Evolutionary conservation across 495 filamentous ascomycete species (phyloP).

Genomic region (Xylaria palmicola): DNA sequence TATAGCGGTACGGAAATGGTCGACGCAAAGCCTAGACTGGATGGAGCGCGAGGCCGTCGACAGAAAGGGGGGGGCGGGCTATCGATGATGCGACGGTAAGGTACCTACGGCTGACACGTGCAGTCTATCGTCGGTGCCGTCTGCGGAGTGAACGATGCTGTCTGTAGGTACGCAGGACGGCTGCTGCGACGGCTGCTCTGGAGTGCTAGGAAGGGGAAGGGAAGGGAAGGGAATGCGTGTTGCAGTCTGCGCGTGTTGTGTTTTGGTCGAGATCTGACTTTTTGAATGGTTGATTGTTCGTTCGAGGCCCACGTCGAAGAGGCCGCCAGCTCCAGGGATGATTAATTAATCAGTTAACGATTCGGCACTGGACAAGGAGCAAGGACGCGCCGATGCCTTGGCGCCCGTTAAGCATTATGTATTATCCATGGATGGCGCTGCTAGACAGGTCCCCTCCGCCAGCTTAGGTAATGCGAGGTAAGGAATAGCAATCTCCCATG

Average conservation of each 20-base stretch:
- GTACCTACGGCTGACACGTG: background rate
- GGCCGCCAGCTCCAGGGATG: slow-evolving; percentile 12
- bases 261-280: background rate
- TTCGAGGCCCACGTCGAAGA: slow-evolving; percentile 3
- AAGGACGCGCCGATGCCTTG: slow-evolving; percentile 22
- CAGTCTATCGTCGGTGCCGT: no score
- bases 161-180: background rate
- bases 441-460: no score
- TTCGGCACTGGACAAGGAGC: slow-evolving; percentile 14
- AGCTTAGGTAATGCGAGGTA: no score
- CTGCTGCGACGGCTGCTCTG: no score
- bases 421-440: no score
- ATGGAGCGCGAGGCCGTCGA: background rate
- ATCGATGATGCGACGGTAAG: background rate
- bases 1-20: background rate
- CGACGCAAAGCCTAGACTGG: background rate
- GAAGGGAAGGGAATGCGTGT: no score
- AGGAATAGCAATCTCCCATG: background rate
- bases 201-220: no score
- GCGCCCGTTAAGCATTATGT: background rate
- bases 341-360: background rate
- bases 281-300: background rate
- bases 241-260: background rate
- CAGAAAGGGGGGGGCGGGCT: background rate
- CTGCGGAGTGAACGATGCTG: background rate